phyloP scores from a whole-genome alignment of 148 eudicot species.

The Persicaria tinctoria region DNA sequence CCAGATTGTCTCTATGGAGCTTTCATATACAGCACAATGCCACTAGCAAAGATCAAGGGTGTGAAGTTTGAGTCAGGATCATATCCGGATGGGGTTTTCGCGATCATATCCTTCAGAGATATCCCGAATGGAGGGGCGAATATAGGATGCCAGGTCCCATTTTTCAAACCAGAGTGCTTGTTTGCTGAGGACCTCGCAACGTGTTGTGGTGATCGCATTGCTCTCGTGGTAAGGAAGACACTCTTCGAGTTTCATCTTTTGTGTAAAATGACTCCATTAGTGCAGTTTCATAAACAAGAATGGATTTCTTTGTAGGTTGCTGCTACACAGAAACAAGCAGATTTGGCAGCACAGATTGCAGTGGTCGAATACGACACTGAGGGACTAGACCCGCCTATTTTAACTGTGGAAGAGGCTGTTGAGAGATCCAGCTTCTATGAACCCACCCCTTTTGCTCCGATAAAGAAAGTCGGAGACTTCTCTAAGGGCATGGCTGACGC shows the following conservation, averaged over 20 bases:
- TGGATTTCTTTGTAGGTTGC: conserved; percentile 49
- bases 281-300: not conserved
- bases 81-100: conserved; percentile 38
- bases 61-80: conserved; percentile 38
- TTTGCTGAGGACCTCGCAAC: conserved; percentile 74
- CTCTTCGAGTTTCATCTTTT: no score
- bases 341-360: conserved; percentile 61
- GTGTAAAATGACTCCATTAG: not conserved
- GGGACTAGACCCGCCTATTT: conserved; percentile 67
- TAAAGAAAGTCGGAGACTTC: conserved; percentile 64
- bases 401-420: conserved; percentile 89
- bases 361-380: conserved; percentile 58
- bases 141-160: conserved; percentile 34
- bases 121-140: conserved; percentile 72
- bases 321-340: conserved; percentile 70
- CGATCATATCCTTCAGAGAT: conserved; percentile 52
- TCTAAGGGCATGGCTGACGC: conserved; percentile 88
- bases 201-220: conserved; percentile 73
- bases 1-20: conserved; percentile 81
- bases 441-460: conserved; percentile 48
- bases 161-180: conserved; percentile 53
- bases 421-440: conserved; percentile 67
- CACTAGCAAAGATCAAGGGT: conserved; percentile 56
- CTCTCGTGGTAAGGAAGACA: conserved; percentile 52
- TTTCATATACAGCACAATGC: conserved; percentile 77